phyloP scores from a whole-genome alignment of 352 stramenopile species.

The Pythium folliculosum region DNA sequence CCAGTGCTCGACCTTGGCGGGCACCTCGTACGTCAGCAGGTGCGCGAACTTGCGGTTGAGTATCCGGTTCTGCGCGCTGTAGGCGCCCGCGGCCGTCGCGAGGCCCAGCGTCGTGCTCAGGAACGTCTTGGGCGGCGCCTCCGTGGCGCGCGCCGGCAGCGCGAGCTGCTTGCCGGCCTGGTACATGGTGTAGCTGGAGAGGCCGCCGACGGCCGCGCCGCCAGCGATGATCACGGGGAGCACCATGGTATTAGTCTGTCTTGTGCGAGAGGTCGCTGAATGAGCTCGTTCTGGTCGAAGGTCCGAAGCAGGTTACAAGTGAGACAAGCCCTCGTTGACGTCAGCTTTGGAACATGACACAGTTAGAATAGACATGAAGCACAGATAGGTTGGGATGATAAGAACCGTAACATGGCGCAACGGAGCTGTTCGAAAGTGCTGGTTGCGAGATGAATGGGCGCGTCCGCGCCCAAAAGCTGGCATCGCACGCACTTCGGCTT shows the following conservation, averaged over 20 bases:
- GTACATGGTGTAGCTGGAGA: slow-evolving; percentile 72
- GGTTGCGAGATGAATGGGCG: slow-evolving; percentile 13
- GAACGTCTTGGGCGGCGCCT: slow-evolving; percentile 47
- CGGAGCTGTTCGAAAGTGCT: slow-evolving; percentile 27
- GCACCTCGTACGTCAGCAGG: slow-evolving; percentile 72
- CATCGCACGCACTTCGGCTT: not conserved
- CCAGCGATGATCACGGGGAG: slow-evolving; percentile 70
- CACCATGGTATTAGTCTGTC: slow-evolving; percentile 40
- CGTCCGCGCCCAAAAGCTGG: no score
- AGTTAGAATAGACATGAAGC: not conserved
- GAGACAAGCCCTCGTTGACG: slow-evolving; percentile 6
- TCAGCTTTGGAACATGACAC: slow-evolving; percentile 2
- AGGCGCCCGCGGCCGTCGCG: slow-evolving; percentile 41
- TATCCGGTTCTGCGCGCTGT: slow-evolving; percentile 51
- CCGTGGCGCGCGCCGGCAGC: slow-evolving; percentile 31
- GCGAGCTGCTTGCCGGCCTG: slow-evolving; percentile 52
- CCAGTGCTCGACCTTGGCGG: slow-evolving; percentile 66
- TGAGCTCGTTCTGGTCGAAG: no score
- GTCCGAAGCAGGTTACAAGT: not conserved
- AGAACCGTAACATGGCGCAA: slow-evolving; percentile 1
- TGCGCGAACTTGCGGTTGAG: slow-evolving; percentile 62
- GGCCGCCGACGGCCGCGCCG: slow-evolving; percentile 41
- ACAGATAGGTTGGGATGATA: not conserved
- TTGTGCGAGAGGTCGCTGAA: not conserved
- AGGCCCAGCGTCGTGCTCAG: slow-evolving; percentile 39